These are phyloP conservation scores for Cyanodermella asteris DNA, from an alignment of 2,329 filamentous ascomycete genomes.

Conservation along the genomic window DNA sequence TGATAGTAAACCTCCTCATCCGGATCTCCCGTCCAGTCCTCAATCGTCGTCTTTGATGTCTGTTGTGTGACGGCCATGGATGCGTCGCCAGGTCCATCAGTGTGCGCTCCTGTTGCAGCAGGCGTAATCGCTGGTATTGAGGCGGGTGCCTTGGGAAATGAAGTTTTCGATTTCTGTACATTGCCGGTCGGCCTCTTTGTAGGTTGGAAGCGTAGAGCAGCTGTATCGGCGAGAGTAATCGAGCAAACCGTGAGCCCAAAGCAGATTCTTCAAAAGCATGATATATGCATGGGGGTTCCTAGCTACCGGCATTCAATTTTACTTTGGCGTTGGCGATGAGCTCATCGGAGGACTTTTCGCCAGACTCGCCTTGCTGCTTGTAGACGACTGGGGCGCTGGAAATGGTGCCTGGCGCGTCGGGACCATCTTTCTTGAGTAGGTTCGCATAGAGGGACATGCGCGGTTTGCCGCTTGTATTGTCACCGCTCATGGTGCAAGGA, in stretches of 20 bases:
- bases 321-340: slow-evolving; percentile 35
- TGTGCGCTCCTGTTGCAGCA: slow-evolving; percentile 6
- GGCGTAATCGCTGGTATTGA: slow-evolving; percentile 5
- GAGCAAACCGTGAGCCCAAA: slow-evolving; percentile 26
- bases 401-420: slow-evolving; percentile 37
- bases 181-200: slow-evolving; percentile 59
- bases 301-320: slow-evolving; percentile 40
- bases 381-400: slow-evolving; percentile 57
- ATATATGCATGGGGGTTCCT: slow-evolving; percentile 14
- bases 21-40: slow-evolving; percentile 68
- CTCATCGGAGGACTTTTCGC: slow-evolving; percentile 23
- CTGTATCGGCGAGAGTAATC: slow-evolving; percentile 16
- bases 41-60: slow-evolving; percentile 44
- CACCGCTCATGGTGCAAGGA: slow-evolving; percentile 12
- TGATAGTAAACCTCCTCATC: slow-evolving; percentile 46
- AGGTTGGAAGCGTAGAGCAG: slow-evolving; percentile 65
- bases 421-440: slow-evolving; percentile 41
- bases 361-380: slow-evolving; percentile 30
- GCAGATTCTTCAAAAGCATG: slow-evolving; percentile 13
- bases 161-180: slow-evolving; percentile 27
- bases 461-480: slow-evolving; percentile 31
- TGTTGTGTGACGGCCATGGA: slow-evolving; percentile 16
- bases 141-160: slow-evolving; percentile 7
- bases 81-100: slow-evolving; percentile 8
- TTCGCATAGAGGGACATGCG: slow-evolving; percentile 59